These are phyloP conservation scores for Populus hybrid DNA, from an alignment of 441 rosid species.

Conservation along the genomic window DNA sequence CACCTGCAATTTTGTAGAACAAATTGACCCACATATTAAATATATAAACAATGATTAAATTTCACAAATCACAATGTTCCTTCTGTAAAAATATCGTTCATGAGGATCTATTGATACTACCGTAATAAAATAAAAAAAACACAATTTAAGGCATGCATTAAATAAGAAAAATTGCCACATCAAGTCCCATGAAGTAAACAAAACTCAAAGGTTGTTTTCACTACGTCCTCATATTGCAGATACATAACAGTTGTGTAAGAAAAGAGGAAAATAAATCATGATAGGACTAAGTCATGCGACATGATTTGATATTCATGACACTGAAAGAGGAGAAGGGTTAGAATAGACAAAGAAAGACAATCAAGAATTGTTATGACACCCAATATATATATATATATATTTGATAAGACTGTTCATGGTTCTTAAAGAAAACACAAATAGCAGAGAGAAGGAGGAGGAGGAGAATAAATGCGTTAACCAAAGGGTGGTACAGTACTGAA, in stretches of 20 bases:
- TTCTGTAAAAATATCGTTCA: not conserved
- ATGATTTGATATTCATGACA: constrained; percentile 23
- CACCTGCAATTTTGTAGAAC: constrained; percentile 52
- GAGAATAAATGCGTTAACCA: constrained; percentile 24
- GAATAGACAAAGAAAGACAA: not conserved
- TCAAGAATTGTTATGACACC: constrained; percentile 20
- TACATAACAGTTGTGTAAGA: not conserved
- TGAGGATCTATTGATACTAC: not conserved
- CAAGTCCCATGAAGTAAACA: not conserved
- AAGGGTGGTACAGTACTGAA: constrained; percentile 19
- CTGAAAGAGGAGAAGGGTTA: not conserved
- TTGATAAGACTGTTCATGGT: constrained; percentile 19
- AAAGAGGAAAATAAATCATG: not conserved
- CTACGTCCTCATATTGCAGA: not conserved
- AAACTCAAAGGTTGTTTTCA: not conserved
- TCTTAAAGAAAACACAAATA: constrained; percentile 21
- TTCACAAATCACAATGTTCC: not conserved
- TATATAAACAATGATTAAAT: not conserved
- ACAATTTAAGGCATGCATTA: not conserved
- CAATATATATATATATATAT: constrained; percentile 10
- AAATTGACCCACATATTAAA: not conserved
- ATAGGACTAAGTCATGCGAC: constrained; percentile 9
- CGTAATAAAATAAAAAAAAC: not conserved
- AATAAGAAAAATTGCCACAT: not conserved
- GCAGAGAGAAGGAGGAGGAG: not conserved